A percentile compares a stretch with the other conserved stretches of the same genome.
These are phyloP conservation scores for Kuraishia floccosa DNA, from an alignment of 805 yeast genomes.

Conservation along the genomic window DNA sequence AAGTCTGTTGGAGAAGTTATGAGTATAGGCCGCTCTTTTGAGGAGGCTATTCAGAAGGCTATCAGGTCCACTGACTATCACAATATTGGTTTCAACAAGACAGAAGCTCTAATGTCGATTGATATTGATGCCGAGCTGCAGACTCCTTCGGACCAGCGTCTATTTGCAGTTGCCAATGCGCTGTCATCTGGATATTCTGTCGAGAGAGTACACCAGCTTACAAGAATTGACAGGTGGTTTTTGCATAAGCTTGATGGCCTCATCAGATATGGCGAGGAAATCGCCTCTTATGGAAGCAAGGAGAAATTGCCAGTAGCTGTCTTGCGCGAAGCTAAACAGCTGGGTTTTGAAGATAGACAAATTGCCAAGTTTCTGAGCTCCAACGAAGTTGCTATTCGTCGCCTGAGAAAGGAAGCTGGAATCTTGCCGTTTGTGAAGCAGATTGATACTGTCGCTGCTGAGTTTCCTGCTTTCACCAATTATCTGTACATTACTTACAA, in stretches of 20 bases:
- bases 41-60: conserved; percentile 96
- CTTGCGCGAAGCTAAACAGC: conserved; percentile 83
- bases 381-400: conserved; percentile 87
- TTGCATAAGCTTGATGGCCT: conserved; percentile 73
- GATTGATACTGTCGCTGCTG: conserved; percentile 98
- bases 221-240: conserved; percentile 95
- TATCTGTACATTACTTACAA: conserved; percentile 91
- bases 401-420: conserved; percentile 78
- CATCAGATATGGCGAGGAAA: conserved; percentile 57
- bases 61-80: conserved; percentile 94
- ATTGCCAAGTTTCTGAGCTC: conserved; percentile 82
- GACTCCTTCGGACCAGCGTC: conserved; percentile 95
- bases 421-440: conserved; percentile 89
- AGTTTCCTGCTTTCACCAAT: conserved; percentile 94
- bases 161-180: conserved; percentile 95
- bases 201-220: conserved; percentile 82
- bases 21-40: conserved; percentile 96
- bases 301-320: conserved; percentile 51
- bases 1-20: conserved; percentile 98
- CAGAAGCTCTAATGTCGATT: conserved; percentile 77
- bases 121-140: conserved; percentile 89
- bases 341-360: conserved; percentile 96
- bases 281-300: conserved; percentile 42
- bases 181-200: conserved; percentile 81
- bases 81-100: conserved; percentile 85